Evolutionary conservation across 108 stramenopile species (phyloP), one percentile per base, ranked within the genome.

Genomic region (Licmophora abbreviata): DNA sequence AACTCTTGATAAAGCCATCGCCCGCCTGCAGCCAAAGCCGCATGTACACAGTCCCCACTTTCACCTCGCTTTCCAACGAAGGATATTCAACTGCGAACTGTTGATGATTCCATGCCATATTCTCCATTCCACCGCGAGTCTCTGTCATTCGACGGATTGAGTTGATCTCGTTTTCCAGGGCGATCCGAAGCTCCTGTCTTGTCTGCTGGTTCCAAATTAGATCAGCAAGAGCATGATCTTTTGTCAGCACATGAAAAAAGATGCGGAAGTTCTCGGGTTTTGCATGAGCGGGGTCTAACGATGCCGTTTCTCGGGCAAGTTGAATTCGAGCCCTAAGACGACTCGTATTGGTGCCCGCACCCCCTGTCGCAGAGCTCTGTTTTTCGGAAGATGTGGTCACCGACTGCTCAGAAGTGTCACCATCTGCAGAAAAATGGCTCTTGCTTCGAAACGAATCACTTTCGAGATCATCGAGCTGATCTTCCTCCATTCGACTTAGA

Each of bases 171-270:
- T 58, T 50, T 42, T 90, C 83, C 30, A 90, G 38, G 22, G 81
- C 73, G 44, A 76, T 81, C 7, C 83, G 77, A 7, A 90, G 64
- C 43, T 90, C 88, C 20, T 69, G 40, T 38, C 88, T 52, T 0
- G 83, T 85, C 44, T 90, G 76, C 37, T 77, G 74, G 52, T 80
- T 83, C 88, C 88, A 90, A 33, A 90, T 77, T 21, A 90, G 54
- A 71, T 90, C 88, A 9, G 88, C 75, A 8, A 90, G 44, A 24
- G 57, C 44, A 51, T 85, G 83, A 51, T 90, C 79, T 55, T 80
- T 72, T 1, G 71, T 79, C 29, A 87, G 45, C 11, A 79, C 67
- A 44, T 82, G 77, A 51, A 87, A 87, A 44, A 82, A 70, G 12
- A 82, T 68, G 17, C 49, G 24, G 49, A 63, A 73, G 56, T 73